A percentile compares a stretch with the other conserved stretches of the same genome.
Conservation (phyloP, 345 rosid genomes). For the Brassica cretica region DNA sequence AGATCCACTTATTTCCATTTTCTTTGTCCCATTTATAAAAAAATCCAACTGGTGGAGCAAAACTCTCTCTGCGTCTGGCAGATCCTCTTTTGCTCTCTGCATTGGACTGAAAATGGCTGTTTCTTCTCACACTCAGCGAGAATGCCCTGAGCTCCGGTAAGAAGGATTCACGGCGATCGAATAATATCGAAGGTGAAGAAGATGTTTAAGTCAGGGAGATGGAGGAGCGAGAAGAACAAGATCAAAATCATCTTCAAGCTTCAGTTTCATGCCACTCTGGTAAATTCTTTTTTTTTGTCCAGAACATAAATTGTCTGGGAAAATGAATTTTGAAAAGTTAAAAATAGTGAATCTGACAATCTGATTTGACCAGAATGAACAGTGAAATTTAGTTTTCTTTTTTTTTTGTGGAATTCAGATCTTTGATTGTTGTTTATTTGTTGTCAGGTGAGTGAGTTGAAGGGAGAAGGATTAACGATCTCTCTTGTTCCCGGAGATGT, state of each 20-base stretch:
- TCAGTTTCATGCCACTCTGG: slow-evolving; percentile 97
- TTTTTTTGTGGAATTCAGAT: not conserved
- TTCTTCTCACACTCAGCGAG: slow-evolving; percentile 18
- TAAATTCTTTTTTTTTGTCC: slow-evolving; percentile 9
- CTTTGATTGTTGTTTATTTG: not conserved
- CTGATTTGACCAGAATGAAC: slow-evolving; percentile 21
- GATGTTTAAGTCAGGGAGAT: slow-evolving; percentile 81
- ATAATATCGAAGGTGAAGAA: slow-evolving; percentile 34
- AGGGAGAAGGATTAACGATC: slow-evolving; percentile 67
- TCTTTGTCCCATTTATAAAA: slow-evolving; percentile 26
- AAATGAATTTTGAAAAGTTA: not conserved
- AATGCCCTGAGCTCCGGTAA: slow-evolving; percentile 43
- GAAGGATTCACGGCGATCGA: slow-evolving; percentile 3
- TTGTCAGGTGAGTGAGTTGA: slow-evolving; percentile 68
- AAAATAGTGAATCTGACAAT: slow-evolving; percentile 29
- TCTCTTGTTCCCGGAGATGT: slow-evolving; percentile 83
- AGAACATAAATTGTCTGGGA: slow-evolving; percentile 8
- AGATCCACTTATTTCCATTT: slow-evolving; percentile 24
- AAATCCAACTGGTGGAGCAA: slow-evolving; percentile 22
- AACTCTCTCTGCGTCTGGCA: slow-evolving; percentile 30
- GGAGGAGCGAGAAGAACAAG: slow-evolving; percentile 83
- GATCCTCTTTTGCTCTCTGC: slow-evolving; percentile 12
- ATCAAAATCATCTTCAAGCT: slow-evolving; percentile 77
- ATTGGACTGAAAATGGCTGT: slow-evolving; percentile 42
- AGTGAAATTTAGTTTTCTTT: slow-evolving; percentile 3